Evolutionary conservation across 805 yeast species (phyloP), one percentile per base, ranked within the genome.

Genomic region (Metschnikowia sp.): DNA sequence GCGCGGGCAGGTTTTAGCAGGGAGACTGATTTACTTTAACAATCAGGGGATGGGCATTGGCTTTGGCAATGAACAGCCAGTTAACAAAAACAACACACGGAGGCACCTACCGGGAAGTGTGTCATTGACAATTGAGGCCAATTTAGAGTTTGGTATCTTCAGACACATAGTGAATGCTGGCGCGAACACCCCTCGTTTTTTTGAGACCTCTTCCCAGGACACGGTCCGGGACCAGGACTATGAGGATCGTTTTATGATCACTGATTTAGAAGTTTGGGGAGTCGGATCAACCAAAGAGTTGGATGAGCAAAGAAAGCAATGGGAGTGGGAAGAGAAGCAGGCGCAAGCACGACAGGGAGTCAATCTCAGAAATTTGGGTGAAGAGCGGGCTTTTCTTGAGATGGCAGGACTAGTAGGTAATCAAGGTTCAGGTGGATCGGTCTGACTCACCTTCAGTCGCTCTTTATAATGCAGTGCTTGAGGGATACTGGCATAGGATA

Each of bases 271-370:
- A 61, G 96, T 90, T 0, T 87, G 94, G 91, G 98, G 98, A 0
- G 78, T 89, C 48, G 98, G 97, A 1, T 81, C 88, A 8, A 81
- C 78, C 9, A 80, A 83, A 50, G 96, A 88, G 54, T 68, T 90
- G 40, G 84, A 78, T 30, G 91, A 85, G 51, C 97, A 91, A 65
- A 71, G 76, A 39, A 80, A 78, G 57, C 78, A 78, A 50, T 86
- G 96, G 94, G 90, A 84, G 56, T 90, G 97, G 97, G 97, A 92
- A 61, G 86, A 84, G 59, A 73, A 81, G 41, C 96, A 89, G 61
- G 96, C 96, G 0, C 78, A 82, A 55, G 83, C 89, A 33, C 73
- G 97, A 44, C 86, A 84, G 57, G 74, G 79, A 29, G 78, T 90
- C 2, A 88, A 90, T 58, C 54, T 83, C 31, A 74, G 77, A 44